These are phyloP conservation scores for Penicillium parvum DNA, from an alignment of 495 filamentous ascomycete species.

Conservation along the genomic window DNA sequence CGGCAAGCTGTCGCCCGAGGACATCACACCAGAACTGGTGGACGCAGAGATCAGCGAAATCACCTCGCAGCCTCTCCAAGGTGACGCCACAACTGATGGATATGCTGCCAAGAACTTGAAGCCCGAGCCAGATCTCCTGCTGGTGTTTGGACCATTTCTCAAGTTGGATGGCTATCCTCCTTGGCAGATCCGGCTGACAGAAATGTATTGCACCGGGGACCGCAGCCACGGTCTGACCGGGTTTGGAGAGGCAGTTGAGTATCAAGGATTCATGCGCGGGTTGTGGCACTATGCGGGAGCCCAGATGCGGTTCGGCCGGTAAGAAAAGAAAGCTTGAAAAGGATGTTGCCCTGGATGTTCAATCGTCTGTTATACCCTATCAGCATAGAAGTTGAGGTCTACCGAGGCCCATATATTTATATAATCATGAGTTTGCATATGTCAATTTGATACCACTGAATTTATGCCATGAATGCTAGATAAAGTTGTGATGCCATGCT, in stretches of 20 bases:
- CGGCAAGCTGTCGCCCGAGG: constrained; percentile 68
- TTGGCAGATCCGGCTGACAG: constrained; percentile 91
- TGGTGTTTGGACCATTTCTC: constrained; percentile 78
- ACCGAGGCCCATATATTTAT: not conserved
- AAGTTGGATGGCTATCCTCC: constrained; percentile 89
- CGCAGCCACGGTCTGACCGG: constrained; percentile 35
- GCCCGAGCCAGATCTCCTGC: constrained; percentile 79
- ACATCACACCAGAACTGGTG: constrained; percentile 83
- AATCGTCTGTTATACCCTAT: not conserved
- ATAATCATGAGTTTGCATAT: constrained; percentile 2
- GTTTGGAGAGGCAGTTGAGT: constrained; percentile 64
- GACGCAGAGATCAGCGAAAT: constrained; percentile 77
- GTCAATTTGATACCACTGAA: too few species aligned
- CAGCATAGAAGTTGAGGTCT: not conserved
- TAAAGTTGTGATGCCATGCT: constrained; percentile 1
- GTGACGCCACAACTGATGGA: not conserved
- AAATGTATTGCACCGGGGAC: constrained; percentile 69
- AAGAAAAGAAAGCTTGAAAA: constrained; percentile 18
- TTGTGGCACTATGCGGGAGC: constrained; percentile 81
- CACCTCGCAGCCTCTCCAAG: constrained; percentile 36
- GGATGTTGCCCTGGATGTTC: not conserved
- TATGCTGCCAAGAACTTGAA: constrained; percentile 18
- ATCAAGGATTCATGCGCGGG: constrained; percentile 85
- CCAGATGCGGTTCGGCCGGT: constrained; percentile 85
- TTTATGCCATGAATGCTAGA: too few species aligned